Base-by-base conservation (phyloP, 352 stramenopile genomes). In the Phytophthora megakarya region DNA sequence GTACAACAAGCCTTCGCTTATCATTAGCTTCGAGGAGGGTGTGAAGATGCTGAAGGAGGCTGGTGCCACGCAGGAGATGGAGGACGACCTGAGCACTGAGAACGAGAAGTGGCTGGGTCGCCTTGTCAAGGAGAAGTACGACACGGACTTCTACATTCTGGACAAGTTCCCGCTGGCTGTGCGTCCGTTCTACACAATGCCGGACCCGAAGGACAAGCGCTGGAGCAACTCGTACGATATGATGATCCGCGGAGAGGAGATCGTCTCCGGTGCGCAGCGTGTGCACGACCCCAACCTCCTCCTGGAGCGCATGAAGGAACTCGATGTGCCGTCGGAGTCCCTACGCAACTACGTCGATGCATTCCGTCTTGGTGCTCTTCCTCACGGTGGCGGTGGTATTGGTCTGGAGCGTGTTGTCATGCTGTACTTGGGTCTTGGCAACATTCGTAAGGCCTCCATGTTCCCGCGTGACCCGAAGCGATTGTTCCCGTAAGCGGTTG, bases 161-260 rank as follows among this genome's bases (percentile, higher is more conserved):
- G 97, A 99, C 92, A 99, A 99, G 86, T 99, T 99, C 85, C 98
- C 98, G 28, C 73, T 99, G n/a, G 71, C 86, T 22, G 96, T 99
- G 64, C 91, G 98, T 76, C 97, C 98, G 55, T 99, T 99, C 80
- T 99, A 99, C 88, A 99, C 97, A 47, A 99, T 99, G 98, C 97
- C 97, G 11, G 93, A 98, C 81, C 96, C 97, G 46, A 90, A 92
- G 22, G 92, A 99, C 86, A 80, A 88, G 75, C 77, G 78, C 61
- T 90, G 93, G 86, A 88, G 93, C 73, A 99, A 99, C 82, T 98
- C 87, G 76, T 99, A 99, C 72, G 98, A 99, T 80, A 97, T 99
- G 61, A 99, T 99, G 84, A 99, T 99, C 70, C 96, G 98, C 59
- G 98, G 97, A 19, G 96, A 99, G 84, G 98, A 99, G 84, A 99